These are phyloP conservation scores for Solanum peruvianum DNA, from an alignment of 257 asterid genomes.

Conservation along the genomic window DNA sequence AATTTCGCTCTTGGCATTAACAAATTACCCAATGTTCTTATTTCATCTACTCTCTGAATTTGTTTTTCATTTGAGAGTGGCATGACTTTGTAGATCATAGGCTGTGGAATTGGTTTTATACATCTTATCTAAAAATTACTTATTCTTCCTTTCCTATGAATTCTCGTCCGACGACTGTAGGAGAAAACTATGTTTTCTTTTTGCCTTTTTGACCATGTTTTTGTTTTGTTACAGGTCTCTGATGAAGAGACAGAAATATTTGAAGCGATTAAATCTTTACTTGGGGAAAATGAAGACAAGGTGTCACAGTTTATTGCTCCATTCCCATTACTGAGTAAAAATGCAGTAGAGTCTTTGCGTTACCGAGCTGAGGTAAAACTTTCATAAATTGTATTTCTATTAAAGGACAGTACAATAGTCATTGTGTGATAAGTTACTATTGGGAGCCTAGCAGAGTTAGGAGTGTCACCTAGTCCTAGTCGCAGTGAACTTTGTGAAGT, in stretches of 20 bases:
- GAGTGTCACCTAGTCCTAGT: background rate
- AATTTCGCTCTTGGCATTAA: background rate
- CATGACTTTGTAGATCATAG: background rate
- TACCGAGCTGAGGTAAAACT: slow-evolving; percentile 89
- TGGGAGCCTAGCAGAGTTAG: background rate
- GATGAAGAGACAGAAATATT: slow-evolving; percentile 62
- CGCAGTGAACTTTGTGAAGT: background rate
- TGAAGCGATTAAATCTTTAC: slow-evolving; percentile 61
- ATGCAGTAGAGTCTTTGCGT: slow-evolving; percentile 85
- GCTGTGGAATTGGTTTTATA: background rate
- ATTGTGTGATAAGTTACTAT: background rate
- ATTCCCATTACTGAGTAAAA: slow-evolving; percentile 67
- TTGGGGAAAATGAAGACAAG: slow-evolving; percentile 57
- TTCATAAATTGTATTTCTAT: background rate
- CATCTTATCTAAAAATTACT: background rate
- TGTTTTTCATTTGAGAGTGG: background rate
- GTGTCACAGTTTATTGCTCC: slow-evolving; percentile 76
- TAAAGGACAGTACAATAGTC: background rate
- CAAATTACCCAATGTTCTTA: background rate
- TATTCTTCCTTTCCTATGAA: background rate
- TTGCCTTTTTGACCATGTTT: background rate
- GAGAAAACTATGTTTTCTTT: background rate
- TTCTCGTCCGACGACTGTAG: background rate
- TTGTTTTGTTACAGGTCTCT: slow-evolving; percentile 41
- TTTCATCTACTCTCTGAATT: background rate